Evolutionary conservation across 2,329 filamentous ascomycete genomes (phyloP).

Genomic region (Penicillium thymicola): DNA sequence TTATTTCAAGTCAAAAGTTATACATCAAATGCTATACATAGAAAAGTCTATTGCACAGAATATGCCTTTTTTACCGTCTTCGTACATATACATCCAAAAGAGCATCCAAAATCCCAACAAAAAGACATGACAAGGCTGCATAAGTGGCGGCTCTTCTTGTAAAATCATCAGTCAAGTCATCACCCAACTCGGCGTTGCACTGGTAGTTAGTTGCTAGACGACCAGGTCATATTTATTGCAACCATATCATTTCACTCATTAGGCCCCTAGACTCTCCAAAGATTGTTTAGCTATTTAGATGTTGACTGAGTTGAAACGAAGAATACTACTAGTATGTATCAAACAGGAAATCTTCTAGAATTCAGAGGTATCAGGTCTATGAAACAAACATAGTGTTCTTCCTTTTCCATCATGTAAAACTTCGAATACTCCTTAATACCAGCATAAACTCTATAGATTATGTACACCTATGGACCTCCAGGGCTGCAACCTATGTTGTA

Average conservation of each 20-base stretch:
- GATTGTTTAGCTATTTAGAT: not conserved
- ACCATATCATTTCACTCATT: not conserved
- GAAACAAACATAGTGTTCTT: not conserved
- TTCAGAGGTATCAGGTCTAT: not conserved
- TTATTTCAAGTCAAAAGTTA: not conserved
- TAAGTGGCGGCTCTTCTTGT: not conserved
- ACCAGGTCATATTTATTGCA: not conserved
- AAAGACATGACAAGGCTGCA: no score
- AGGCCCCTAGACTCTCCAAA: not conserved
- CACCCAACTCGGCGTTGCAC: not conserved
- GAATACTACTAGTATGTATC: not conserved
- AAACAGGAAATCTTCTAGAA: not conserved
- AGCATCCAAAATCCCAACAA: no score
- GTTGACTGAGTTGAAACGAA: not conserved
- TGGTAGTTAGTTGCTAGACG: not conserved
- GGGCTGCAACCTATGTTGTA: not conserved
- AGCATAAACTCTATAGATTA: no score
- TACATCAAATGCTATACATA: no score
- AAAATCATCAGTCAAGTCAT: not conserved
- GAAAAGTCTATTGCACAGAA: no score
- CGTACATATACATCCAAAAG: no score
- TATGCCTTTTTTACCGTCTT: no score
- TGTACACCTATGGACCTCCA: no score
- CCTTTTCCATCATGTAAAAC: not conserved
- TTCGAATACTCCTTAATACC: no score